Conservation (phyloP, 805 yeast genomes). For the Monosporozyma servazzii region DNA sequence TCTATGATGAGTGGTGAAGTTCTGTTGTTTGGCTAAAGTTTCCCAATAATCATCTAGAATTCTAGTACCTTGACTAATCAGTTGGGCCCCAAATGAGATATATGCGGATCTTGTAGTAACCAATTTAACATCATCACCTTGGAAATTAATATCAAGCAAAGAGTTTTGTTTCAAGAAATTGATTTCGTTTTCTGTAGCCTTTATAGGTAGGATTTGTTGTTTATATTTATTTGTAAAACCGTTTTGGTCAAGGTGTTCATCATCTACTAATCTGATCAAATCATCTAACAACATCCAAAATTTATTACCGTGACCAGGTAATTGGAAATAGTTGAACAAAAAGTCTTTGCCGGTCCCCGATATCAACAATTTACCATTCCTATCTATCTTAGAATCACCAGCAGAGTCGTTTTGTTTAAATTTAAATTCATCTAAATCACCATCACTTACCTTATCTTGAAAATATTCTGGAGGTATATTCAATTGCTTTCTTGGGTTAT, state of each 20-base stretch:
- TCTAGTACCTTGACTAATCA: slow-evolving; percentile 39
- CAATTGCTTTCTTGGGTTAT: slow-evolving; percentile 15
- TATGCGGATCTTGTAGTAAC: slow-evolving; percentile 39
- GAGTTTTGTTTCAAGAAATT: slow-evolving; percentile 29
- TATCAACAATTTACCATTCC: slow-evolving; percentile 29
- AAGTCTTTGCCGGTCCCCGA: slow-evolving; percentile 32
- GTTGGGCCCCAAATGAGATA: slow-evolving; percentile 43
- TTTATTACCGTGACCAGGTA: slow-evolving; percentile 31
- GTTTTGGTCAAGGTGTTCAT: slow-evolving; percentile 11
- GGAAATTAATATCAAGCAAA: slow-evolving; percentile 15
- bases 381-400: slow-evolving; percentile 39
- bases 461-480: slow-evolving; percentile 12
- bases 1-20: slow-evolving; percentile 37
- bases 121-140: slow-evolving; percentile 8
- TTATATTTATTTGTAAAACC: slow-evolving; percentile 35
- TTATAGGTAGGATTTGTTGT: slow-evolving; percentile 29
- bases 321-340: slow-evolving; percentile 33
- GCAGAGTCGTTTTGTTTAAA: slow-evolving; percentile 29
- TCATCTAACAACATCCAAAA: slow-evolving; percentile 30
- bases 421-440: slow-evolving; percentile 8
- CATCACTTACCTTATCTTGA: slow-evolving; percentile 5
- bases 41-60: slow-evolving; percentile 53
- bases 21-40: slow-evolving; percentile 33
- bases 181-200: slow-evolving; percentile 32
- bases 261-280: slow-evolving; percentile 32